Base-by-base conservation (phyloP, 1,284 basidiomycete species). In the Apiotrichum gracile region DNA sequence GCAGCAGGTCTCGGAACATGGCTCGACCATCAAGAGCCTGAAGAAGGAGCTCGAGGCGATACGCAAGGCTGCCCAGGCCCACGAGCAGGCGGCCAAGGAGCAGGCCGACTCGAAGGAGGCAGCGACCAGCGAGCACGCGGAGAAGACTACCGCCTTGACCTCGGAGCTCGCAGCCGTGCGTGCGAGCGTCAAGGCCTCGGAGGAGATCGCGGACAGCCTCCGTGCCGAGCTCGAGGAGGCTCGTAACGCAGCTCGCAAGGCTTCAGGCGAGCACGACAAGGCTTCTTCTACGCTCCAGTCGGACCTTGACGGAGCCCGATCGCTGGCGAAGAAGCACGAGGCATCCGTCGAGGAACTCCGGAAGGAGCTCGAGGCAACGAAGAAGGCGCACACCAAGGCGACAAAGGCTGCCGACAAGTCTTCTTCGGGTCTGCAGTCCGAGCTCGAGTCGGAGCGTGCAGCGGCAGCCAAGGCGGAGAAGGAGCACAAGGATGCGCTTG, bases 191-290 rank as follows among this genome's bases (percentile, higher is more conserved):
- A 33, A 35, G 35, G 34, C 44, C 7, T 35, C 41, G 43, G 51
- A 52, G 31, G 46, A 51, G 42, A 45, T 49, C 34, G 39, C 55
- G 24, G 52, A 56, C 19, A 39, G 26, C 6, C 31, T 54, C 19
- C 31, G 40, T 8, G 40, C 39, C 13, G 40, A 49, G 5, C 48
- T 49, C 31, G 48, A 49, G 5, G 24, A 29, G 1, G 48, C 48
- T 8, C 39, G 40, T n/a, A 45, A 40, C 39, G 49, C 44, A 1
- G 57, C 57, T 6, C 45, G 37, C 22, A 38, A 42, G 31, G 45
- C 35, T 4, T 31, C 45, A 3, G 25, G 35, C n/a, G 59, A 49
- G 10, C 55, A 52, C 22, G 48, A 52, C 25, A 41, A 19, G 22
- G 31, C 35, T 25, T 42, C 34, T 5, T 21, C 42, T 3, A 14